phyloP scores from a whole-genome alignment of 805 yeast genomes.

The Clavispora vitiphila region DNA sequence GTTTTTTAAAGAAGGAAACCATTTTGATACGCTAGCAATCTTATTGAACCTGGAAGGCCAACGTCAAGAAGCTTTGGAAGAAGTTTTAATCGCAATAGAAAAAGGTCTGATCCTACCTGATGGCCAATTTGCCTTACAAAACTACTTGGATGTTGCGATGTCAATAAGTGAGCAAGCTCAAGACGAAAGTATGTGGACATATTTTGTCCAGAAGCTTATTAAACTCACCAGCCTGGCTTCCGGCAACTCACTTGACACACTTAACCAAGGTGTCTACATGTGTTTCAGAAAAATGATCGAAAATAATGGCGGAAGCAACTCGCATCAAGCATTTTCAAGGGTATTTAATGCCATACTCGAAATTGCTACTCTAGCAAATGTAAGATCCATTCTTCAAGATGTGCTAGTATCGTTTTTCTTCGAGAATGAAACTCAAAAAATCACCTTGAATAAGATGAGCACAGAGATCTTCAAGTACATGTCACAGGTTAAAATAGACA shows the following conservation, averaged over 20 bases:
- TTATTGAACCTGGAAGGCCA: slow-evolving; percentile 20
- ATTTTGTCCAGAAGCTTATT: slow-evolving; percentile 22
- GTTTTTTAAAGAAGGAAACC: slow-evolving; percentile 22
- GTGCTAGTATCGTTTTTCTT: slow-evolving; percentile 60
- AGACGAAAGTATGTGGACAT: slow-evolving; percentile 27
- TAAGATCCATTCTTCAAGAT: slow-evolving; percentile 56
- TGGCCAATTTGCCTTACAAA: background rate
- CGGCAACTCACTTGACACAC: slow-evolving; percentile 2
- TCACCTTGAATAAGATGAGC: slow-evolving; percentile 52
- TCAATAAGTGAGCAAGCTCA: slow-evolving; percentile 7
- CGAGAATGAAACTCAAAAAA: slow-evolving; percentile 51
- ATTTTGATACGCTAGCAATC: slow-evolving; percentile 28
- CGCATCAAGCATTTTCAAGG: slow-evolving; percentile 4
- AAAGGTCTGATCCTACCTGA: background rate
- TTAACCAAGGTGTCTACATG: slow-evolving; percentile 27
- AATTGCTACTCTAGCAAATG: slow-evolving; percentile 46
- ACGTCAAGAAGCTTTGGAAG: slow-evolving; percentile 27
- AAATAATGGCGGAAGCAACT: slow-evolving; percentile 8
- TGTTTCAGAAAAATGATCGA: slow-evolving; percentile 31
- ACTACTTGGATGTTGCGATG: slow-evolving; percentile 3
- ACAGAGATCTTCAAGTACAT: slow-evolving; percentile 49
- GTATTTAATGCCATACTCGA: slow-evolving; percentile 12
- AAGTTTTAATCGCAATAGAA: slow-evolving; percentile 1
- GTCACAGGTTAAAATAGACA: slow-evolving; percentile 34
- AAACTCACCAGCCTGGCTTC: slow-evolving; percentile 11